Conservation (phyloP, 805 yeast species). For the Barnettozyma sucrosica region DNA sequence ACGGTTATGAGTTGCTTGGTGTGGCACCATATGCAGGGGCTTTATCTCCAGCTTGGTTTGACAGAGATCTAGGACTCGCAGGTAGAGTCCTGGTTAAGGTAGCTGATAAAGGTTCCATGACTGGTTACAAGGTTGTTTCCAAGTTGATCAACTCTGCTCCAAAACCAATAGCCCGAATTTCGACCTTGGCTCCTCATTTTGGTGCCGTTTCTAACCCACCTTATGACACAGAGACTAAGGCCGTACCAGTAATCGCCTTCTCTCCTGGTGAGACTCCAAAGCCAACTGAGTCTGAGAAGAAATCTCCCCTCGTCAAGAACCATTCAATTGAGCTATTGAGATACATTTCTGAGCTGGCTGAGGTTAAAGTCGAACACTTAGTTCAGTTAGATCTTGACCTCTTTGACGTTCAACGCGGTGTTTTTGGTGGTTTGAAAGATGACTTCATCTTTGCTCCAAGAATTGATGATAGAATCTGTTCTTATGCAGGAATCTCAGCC, state of each 20-base stretch:
- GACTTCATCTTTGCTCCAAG: constrained; percentile 82
- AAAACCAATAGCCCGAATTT: constrained; percentile 72
- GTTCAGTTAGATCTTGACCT: constrained; percentile 71
- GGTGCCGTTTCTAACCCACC: constrained; percentile 66
- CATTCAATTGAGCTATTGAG: constrained; percentile 66
- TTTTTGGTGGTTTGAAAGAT: constrained; percentile 67
- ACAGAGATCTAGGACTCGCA: constrained; percentile 80
- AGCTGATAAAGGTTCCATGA: constrained; percentile 24
- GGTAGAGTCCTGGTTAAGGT: constrained; percentile 61
- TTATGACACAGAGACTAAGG: constrained; percentile 69
- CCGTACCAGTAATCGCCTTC: constrained; percentile 74
- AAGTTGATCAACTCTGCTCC: constrained; percentile 54
- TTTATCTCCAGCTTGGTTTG: constrained; percentile 63
- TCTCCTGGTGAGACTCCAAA: constrained; percentile 33
- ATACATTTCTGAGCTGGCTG: constrained; percentile 58
- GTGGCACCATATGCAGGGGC: constrained; percentile 84
- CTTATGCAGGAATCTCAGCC: constrained; percentile 63
- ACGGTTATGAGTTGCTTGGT: constrained; percentile 74
- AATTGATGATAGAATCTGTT: constrained; percentile 78
- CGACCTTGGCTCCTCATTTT: constrained; percentile 84
- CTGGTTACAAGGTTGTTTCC: constrained; percentile 32
- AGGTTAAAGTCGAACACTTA: constrained; percentile 53
- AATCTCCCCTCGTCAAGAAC: constrained; percentile 60
- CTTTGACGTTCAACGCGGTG: constrained; percentile 76
- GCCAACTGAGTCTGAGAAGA: constrained; percentile 54